A percentile compares a stretch with the other conserved stretches of the same genome.
Conservation (phyloP, 495 filamentous ascomycete genomes). For the Annulohypoxylon moriforme region DNA sequence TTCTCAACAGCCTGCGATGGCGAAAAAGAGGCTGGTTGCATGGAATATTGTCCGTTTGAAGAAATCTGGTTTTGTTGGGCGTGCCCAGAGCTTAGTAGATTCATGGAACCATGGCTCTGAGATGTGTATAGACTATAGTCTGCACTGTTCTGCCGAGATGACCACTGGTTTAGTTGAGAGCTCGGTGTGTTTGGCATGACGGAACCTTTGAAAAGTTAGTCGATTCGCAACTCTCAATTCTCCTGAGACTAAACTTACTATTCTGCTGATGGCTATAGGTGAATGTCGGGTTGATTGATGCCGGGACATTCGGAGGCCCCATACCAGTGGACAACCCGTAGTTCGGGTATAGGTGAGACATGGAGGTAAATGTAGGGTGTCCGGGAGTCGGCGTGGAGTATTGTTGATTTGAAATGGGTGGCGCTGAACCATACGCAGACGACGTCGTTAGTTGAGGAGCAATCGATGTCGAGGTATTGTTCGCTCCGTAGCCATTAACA, state of each 20-base stretch:
- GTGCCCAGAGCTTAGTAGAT: neutral
- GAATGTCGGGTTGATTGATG: neutral
- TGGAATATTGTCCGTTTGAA: neutral
- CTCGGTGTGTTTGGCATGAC: neutral
- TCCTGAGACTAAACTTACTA: neutral
- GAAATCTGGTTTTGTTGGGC: neutral
- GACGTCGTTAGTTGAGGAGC: conserved; percentile 22
- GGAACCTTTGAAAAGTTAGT: neutral
- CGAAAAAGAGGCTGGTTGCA: neutral
- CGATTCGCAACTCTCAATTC: neutral
- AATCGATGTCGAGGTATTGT: neutral
- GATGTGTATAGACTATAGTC: neutral
- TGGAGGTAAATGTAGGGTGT: conserved; percentile 38
- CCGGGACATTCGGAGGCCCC: neutral
- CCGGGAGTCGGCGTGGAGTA: conserved; percentile 5
- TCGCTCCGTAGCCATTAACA: neutral
- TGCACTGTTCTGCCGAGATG: neutral
- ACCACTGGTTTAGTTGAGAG: neutral
- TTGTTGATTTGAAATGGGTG: neutral
- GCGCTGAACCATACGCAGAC: conserved; percentile 14
- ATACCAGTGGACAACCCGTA: neutral
- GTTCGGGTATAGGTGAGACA: neutral
- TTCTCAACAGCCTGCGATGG: neutral
- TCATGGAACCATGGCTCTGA: neutral
- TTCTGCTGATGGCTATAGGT: neutral